Conservation (phyloP, 805 yeast species). For the Hanseniaspora thailandica region DNA sequence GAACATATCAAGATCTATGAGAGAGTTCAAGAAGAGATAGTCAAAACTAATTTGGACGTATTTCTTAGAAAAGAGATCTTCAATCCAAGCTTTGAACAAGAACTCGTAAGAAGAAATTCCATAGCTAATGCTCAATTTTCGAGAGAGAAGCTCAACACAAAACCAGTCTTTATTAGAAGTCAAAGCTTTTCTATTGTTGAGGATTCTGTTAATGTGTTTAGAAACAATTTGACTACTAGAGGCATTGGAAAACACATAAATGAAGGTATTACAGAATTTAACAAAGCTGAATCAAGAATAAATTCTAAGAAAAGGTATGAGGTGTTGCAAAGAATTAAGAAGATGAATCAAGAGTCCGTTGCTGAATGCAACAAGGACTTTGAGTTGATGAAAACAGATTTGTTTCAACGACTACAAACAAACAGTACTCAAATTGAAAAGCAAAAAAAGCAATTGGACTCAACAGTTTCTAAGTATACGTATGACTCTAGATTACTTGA, state of each 20-base stretch:
- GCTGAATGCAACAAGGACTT: conserved; percentile 23
- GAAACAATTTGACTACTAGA: not conserved
- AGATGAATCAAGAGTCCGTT: conserved; percentile 19
- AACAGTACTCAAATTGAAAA: conserved; percentile 12
- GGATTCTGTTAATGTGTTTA: conserved; percentile 1
- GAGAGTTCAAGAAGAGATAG: conserved; percentile 6
- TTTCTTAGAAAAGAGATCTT: not conserved
- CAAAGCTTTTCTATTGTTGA: conserved; percentile 13
- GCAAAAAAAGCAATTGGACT: conserved; percentile 35
- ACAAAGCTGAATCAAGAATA: not conserved
- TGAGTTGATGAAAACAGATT: conserved; percentile 31
- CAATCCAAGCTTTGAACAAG: not conserved
- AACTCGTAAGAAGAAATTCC: conserved; percentile 9
- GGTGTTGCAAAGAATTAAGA: conserved; percentile 18
- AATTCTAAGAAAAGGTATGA: conserved; percentile 10
- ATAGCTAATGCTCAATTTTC: not conserved
- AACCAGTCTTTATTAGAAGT: not conserved
- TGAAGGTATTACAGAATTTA: not conserved
- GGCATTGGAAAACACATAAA: not conserved
- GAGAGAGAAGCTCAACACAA: not conserved
- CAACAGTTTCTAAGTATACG: conserved; percentile 47
- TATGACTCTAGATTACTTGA: conserved; percentile 53
- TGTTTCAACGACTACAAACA: conserved; percentile 17
- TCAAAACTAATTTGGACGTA: not conserved
- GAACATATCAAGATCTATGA: conserved; percentile 7